Percentiles rank a stretch among this genome's conserved stretches.
phyloP scores from a whole-genome alignment of 495 filamentous ascomycete species.

The Paragyromitra xinjiangensis region DNA sequence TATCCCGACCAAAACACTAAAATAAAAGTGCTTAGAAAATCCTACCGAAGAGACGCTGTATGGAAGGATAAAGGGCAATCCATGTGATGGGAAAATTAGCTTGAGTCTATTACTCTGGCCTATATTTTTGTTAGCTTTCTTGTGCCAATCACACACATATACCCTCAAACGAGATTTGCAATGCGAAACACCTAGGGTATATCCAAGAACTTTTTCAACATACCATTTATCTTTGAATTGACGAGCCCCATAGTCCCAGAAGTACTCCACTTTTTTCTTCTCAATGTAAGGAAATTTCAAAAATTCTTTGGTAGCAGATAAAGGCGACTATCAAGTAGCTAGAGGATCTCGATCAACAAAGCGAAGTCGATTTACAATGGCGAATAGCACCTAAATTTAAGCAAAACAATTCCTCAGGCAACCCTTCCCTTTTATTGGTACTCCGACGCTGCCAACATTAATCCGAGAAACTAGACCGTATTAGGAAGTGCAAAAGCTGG shows the following conservation, averaged over 20 bases:
- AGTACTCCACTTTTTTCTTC: not conserved
- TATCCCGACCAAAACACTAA: not conserved
- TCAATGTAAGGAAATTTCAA: no score
- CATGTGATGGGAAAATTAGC: constrained; percentile 22
- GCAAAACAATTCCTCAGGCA: not conserved
- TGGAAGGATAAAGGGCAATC: constrained; percentile 9
- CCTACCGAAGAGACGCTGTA: not conserved
- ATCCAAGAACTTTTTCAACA: not conserved
- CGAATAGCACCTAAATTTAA: not conserved
- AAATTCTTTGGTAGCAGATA: not conserved
- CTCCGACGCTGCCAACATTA: not conserved
- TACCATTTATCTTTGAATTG: not conserved
- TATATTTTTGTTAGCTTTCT: not conserved
- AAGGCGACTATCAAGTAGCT: not conserved
- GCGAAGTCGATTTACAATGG: not conserved
- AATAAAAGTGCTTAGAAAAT: not conserved
- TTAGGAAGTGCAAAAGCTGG: not conserved
- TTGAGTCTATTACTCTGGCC: constrained; percentile 1
- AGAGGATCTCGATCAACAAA: not conserved
- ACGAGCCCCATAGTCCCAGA: not conserved
- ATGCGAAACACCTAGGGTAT: not conserved
- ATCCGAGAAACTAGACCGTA: not conserved
- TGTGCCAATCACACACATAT: not conserved
- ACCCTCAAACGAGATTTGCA: not conserved
- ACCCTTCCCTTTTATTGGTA: not conserved